These are phyloP conservation scores for Ascoidea rubescens DNA, from an alignment of 805 yeast genomes.

Conservation along the genomic window DNA sequence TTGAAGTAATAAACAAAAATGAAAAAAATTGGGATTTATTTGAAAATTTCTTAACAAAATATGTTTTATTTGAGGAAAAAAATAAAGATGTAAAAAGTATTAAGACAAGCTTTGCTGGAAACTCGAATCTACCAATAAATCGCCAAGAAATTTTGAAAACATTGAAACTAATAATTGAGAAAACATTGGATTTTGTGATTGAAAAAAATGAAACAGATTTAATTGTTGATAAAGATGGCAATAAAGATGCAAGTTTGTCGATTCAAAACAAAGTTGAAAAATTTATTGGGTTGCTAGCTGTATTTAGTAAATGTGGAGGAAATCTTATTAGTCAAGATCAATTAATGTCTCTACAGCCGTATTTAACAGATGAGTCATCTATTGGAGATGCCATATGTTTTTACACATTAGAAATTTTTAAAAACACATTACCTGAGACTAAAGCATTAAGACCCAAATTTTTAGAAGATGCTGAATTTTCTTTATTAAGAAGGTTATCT, in stretches of 20 bases:
- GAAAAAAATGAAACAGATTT: slow-evolving; percentile 12
- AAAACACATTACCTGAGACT: slow-evolving; percentile 29
- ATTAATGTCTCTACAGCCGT: slow-evolving; percentile 50
- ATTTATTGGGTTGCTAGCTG: slow-evolving; percentile 36
- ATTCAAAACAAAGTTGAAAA: slow-evolving; percentile 17
- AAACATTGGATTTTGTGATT: slow-evolving; percentile 22
- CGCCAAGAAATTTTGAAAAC: slow-evolving; percentile 13
- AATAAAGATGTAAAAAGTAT: slow-evolving; percentile 2
- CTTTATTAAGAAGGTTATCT: slow-evolving; percentile 42
- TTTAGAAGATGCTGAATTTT: slow-evolving; percentile 31
- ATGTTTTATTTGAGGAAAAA: slow-evolving; percentile 21
- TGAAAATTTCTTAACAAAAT: slow-evolving; percentile 31
- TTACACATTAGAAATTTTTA: slow-evolving; percentile 41
- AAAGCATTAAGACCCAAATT: slow-evolving; percentile 36
- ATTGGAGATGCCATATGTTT: slow-evolving; percentile 28
- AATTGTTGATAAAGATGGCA: slow-evolving; percentile 16
- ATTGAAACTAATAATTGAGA: slow-evolving; percentile 20
- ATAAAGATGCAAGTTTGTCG: slow-evolving; percentile 13
- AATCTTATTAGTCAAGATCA: slow-evolving; percentile 52
- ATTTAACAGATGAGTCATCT: slow-evolving; percentile 33
- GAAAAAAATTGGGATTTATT: slow-evolving; percentile 29
- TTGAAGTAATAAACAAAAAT: slow-evolving; percentile 22
- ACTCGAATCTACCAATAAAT: neutral
- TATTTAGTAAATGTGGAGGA: slow-evolving; percentile 38
- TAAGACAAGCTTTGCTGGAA: neutral